Percentiles rank a stretch among this genome's conserved stretches.
These are phyloP conservation scores for Pythium apleroticum DNA, from an alignment of 352 stramenopile genomes.

Conservation along the genomic window DNA sequence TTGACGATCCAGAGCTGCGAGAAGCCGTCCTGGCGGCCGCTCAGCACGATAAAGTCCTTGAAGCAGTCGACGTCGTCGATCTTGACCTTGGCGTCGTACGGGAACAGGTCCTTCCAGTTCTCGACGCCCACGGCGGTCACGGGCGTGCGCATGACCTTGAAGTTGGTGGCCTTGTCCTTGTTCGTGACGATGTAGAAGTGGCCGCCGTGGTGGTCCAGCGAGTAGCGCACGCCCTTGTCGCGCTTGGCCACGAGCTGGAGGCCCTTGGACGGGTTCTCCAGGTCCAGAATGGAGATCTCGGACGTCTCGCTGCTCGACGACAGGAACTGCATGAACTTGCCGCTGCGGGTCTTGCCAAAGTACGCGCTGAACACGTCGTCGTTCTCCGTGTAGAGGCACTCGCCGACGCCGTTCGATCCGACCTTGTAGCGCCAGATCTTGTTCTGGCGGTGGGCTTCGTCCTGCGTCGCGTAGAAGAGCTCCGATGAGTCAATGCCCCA, in stretches of 20 bases:
- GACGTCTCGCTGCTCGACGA: slow-evolving; percentile 90
- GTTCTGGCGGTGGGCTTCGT: slow-evolving; percentile 92
- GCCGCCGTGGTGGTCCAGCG: slow-evolving; percentile 84
- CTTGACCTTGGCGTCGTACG: slow-evolving; percentile 77
- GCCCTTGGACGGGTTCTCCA: slow-evolving; percentile 45
- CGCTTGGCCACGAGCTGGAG: slow-evolving; percentile 66
- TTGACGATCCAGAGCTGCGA: slow-evolving; percentile 86
- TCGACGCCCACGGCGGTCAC: slow-evolving; percentile 46
- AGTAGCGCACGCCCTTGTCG: slow-evolving; percentile 74
- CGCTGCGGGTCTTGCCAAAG: slow-evolving; percentile 91
- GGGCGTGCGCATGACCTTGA: slow-evolving; percentile 87
- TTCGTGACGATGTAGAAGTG: slow-evolving; percentile 95
- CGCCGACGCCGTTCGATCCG: slow-evolving; percentile 41
- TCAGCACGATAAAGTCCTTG: slow-evolving; percentile 83
- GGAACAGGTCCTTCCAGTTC: slow-evolving; percentile 89
- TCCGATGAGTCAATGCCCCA: slow-evolving; percentile 90
- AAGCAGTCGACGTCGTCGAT: slow-evolving; percentile 90
- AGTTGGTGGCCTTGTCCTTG: slow-evolving; percentile 91
- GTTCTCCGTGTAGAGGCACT: slow-evolving; percentile 93
- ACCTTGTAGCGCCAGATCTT: slow-evolving; percentile 89
- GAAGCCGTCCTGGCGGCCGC: slow-evolving; percentile 84
- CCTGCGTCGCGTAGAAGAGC: slow-evolving; percentile 94
- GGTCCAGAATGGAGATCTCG: slow-evolving; percentile 84
- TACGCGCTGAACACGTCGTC: slow-evolving; percentile 93
- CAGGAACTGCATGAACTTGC: slow-evolving; percentile 91